Conservation (phyloP, 371 early-diverging fungal species). For the Actinomortierella ambigua region DNA sequence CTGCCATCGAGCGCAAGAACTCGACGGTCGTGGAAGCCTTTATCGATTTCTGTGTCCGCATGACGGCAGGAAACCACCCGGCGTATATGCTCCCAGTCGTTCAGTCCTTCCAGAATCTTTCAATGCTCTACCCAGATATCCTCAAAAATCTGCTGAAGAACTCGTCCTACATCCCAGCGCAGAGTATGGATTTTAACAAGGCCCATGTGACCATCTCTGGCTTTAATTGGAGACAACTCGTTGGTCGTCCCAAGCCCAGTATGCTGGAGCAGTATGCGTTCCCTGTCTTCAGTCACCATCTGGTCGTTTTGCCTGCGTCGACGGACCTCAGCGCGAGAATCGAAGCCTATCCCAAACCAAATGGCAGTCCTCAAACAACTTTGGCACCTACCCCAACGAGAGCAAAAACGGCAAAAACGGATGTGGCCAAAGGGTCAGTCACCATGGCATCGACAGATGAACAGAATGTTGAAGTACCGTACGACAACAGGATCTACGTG, state of each 20-base stretch:
- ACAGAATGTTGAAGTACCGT: background rate
- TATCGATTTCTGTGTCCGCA: constrained; percentile 39
- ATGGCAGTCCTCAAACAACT: constrained; percentile 17
- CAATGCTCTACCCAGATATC: constrained; percentile 28
- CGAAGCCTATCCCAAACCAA: constrained; percentile 28
- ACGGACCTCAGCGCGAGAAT: too few relatives aligned
- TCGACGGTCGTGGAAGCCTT: constrained; percentile 25
- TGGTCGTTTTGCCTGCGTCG: too few relatives aligned
- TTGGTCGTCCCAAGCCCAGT: constrained; percentile 20
- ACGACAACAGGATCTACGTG: constrained; percentile 40
- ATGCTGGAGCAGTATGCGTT: constrained; percentile 27
- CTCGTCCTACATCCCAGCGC: constrained; percentile 40
- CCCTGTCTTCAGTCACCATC: constrained; percentile 25
- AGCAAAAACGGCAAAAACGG: constrained; percentile 1
- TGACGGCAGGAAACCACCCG: constrained; percentile 40
- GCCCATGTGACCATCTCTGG: constrained; percentile 33
- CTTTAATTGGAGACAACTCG: too few relatives aligned
- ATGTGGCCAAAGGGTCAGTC: background rate
- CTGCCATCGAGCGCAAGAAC: constrained; percentile 41
- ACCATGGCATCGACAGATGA: background rate
- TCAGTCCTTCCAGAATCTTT: constrained; percentile 37
- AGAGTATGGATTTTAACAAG: constrained; percentile 25
- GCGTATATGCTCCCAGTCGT: constrained; percentile 42
- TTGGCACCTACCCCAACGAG: constrained; percentile 18
- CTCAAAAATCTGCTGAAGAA: constrained; percentile 35